Evolutionary conservation across 1,284 basidiomycete genomes (phyloP), one percentile per base, ranked within the genome.

Genomic region (Heliocybe sulcata): DNA sequence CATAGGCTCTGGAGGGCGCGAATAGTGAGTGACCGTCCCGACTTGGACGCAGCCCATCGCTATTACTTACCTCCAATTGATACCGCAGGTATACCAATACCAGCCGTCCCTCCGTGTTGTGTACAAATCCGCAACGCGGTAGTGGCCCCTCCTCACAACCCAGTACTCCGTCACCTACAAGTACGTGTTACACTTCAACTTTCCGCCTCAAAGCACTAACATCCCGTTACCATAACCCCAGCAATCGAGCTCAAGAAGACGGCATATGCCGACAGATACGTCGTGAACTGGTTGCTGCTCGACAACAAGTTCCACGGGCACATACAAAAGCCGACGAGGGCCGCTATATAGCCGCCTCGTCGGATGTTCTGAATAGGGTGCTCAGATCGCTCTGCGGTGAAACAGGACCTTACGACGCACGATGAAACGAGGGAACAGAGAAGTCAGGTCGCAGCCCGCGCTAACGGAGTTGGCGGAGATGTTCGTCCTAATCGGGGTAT

Each of bases 381-480:
- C 16, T 35, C 9, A 16, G 33, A 9, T 35, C 9, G 33, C 9
- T 35, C 16, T 9, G 33, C 9, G 22, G 23, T 10, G 16, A 31
- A 27, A 35, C 33, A 22, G 35, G 29, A 42, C 12, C 20, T 19
- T 47, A 35, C 9, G 33, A 35, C 33, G 33, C 16, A 35, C 33
- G 65, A 94, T 84, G 72, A 83, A 94, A 29, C 86, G 83, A 55
- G 92, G 90, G 61, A 83, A 75, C 33, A 93, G 76, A 1, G 90
- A 84, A 0, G 91, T 92, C 59, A 94, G 71, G 69, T 94, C 92
- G 63, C 89, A 91, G 4, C 92, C 90, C 3, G 91, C 91, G 33
- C 83, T 87, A 60, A 94, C 82, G 2, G 87, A 87, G 72, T 94
- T 94, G 52, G 92, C 90, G 11, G 87, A 87, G 63, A 92, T 88